These are phyloP conservation scores for Dactylellina drechsleri DNA, from an alignment of 2,329 filamentous ascomycete species.

Conservation along the genomic window DNA sequence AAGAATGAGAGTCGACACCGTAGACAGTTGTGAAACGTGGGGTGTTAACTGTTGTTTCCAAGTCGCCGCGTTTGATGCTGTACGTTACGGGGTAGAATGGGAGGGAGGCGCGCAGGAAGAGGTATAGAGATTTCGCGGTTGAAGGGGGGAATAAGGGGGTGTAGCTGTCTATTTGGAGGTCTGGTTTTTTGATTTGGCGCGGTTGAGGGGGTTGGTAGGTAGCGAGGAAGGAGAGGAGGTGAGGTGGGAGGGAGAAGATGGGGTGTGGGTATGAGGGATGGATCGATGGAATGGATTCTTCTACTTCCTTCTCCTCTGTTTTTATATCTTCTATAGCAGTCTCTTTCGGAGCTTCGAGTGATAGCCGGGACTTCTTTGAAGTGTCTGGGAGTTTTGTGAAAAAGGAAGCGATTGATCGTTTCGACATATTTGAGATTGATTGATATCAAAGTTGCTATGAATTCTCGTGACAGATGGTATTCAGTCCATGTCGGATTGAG, in stretches of 20 bases:
- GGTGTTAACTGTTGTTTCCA: constrained; percentile 71
- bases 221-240: constrained; percentile 27
- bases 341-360: constrained; percentile 8
- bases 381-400: constrained; percentile 29
- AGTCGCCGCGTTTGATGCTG: constrained; percentile 72
- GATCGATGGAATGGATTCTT: constrained; percentile 10
- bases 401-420: constrained; percentile 44
- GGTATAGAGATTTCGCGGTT: constrained; percentile 71
- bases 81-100: constrained; percentile 82
- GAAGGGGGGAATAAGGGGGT: constrained; percentile 74
- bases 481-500: no score
- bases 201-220: constrained; percentile 6
- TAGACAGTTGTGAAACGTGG: constrained; percentile 69
- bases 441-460: background rate
- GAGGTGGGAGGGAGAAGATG: constrained; percentile 22
- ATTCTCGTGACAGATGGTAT: no score
- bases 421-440: constrained; percentile 26
- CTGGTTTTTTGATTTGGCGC: constrained; percentile 69
- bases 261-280: constrained; percentile 43
- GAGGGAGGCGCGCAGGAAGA: constrained; percentile 75
- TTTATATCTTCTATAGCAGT: no score
- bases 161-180: constrained; percentile 80
- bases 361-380: constrained; percentile 29
- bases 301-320: no score
- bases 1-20: constrained; percentile 71